These are phyloP conservation scores for Lipomyces orientalis DNA, from an alignment of 805 yeast species.

Conservation along the genomic window DNA sequence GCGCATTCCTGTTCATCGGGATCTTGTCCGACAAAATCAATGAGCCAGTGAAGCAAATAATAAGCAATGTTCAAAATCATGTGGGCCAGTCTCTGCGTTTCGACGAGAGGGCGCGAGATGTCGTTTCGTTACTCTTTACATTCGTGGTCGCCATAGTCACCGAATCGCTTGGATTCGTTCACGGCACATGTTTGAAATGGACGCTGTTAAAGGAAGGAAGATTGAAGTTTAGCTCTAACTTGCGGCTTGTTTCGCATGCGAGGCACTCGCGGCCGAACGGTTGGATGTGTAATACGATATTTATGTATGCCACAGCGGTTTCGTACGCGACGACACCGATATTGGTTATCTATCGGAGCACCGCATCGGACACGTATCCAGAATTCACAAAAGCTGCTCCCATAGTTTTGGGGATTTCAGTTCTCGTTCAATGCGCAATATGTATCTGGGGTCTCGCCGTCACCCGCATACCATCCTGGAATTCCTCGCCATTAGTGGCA, in stretches of 20 bases:
- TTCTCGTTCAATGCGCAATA: neutral
- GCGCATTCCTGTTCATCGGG: neutral
- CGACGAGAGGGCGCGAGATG: neutral
- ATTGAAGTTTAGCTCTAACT: conserved; percentile 7
- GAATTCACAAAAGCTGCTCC: neutral
- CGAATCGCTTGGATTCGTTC: conserved; percentile 10
- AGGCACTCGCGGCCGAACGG: conserved; percentile 5
- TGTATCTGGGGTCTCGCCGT: neutral
- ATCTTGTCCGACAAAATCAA: neutral
- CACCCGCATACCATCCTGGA: neutral
- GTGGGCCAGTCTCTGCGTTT: neutral
- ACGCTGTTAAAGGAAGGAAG: neutral
- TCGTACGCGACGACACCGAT: conserved; percentile 9
- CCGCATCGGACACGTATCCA: neutral
- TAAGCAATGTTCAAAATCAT: neutral
- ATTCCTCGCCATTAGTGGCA: neutral
- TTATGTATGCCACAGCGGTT: conserved; percentile 4
- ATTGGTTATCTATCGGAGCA: neutral
- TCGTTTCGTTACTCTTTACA: neutral
- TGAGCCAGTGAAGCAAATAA: neutral
- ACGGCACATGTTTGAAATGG: conserved; percentile 8
- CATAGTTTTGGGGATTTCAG: neutral
- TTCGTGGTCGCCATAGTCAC: neutral
- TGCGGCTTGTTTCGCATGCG: conserved; percentile 9
- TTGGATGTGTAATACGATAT: neutral